Base-by-base conservation (phyloP, 371 early-diverging fungal genomes). In the Circinella minor region DNA sequence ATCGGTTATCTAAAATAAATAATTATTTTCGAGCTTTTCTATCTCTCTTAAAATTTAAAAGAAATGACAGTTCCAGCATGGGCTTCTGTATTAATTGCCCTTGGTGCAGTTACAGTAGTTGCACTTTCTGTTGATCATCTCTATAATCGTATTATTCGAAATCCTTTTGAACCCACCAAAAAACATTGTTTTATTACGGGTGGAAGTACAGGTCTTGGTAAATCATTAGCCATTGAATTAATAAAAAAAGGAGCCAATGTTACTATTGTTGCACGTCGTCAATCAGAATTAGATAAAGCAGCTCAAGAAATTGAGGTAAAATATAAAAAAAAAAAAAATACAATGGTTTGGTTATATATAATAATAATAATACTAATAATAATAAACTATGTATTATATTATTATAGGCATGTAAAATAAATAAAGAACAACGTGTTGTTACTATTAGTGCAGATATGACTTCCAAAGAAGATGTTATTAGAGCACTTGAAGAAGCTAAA, bases 191-290 rank as follows among this genome's bases (percentile, higher is more conserved):
- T 96, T 69, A 86, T 99, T 47, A 95, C 98, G 0, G 99, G 99
- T 65, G 98, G 96, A 69, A 95, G 95, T 71, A 90, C 92, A 36
- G 99, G 99, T 1, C 86, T 98, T 20, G 99, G 99, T 37, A 88
- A 91, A 66, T 86, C 90, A 4, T 71, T 98, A 5, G 97, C 96
- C 17, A 79, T 89, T 47, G 81, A 89, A 36, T 75, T 96, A 61
- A 93, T 88, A 10, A 84, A 84, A 39, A 80, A 77, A 43, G 96
- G 97, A 5, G 96, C 95, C 14, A 85, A 92, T 74, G 92, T 99
- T 1, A 94, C 95, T n/a, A 91, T 98, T 63, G 89, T 94, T 3
- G 96, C 98, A 4, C 86, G 98, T 51, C 85, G 89, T 46, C 76
- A 83, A 36, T 68, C 78, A 0, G 83, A 82, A 15, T 80, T 97